phyloP scores from a whole-genome alignment of 208 protist species.

The Novymonas esmeraldas region DNA sequence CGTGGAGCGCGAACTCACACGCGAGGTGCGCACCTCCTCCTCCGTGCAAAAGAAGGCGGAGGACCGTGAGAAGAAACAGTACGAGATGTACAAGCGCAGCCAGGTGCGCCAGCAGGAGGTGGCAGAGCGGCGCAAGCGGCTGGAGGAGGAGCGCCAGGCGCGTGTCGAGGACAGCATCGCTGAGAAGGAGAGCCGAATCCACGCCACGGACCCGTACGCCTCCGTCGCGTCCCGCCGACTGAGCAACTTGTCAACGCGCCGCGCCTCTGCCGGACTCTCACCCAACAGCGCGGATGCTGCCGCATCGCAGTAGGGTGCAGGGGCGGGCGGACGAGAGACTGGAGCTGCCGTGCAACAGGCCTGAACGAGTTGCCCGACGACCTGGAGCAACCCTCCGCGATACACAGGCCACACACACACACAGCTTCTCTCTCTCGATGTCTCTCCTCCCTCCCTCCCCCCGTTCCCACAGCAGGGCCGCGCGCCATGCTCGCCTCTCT shows the following conservation, averaged over 20 bases:
- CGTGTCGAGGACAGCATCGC: slow-evolving; percentile 27
- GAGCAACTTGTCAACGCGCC: slow-evolving; percentile 8
- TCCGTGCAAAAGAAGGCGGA: slow-evolving; percentile 36
- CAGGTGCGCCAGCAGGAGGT: slow-evolving; percentile 37
- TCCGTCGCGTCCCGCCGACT: slow-evolving; percentile 21
- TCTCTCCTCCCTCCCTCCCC: too few relatives aligned
- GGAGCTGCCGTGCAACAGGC: too few relatives aligned
- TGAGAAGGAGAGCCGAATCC: slow-evolving; percentile 26
- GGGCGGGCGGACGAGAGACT: too few relatives aligned
- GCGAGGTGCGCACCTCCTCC: slow-evolving; percentile 20
- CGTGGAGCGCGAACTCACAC: slow-evolving; percentile 40
- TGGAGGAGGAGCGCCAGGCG: slow-evolving; percentile 36
- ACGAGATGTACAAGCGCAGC: slow-evolving; percentile 28
- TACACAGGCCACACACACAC: too few relatives aligned
- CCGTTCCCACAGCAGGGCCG: too few relatives aligned
- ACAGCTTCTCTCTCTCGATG: too few relatives aligned
- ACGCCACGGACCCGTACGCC: slow-evolving; percentile 30
- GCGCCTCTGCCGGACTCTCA: slow-evolving; percentile 1
- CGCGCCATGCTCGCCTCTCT: too few relatives aligned
- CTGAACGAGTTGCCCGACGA: too few relatives aligned
- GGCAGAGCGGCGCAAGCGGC: slow-evolving; percentile 16
- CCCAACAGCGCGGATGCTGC: background rate
- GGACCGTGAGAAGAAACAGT: slow-evolving; percentile 30
- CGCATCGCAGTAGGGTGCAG: background rate
- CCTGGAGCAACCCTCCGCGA: too few relatives aligned